Evolutionary conservation across 169 alveolate species (phyloP), one percentile per base, ranked within the genome.

Genomic region (Ichthyophthirius multifiliis): DNA sequence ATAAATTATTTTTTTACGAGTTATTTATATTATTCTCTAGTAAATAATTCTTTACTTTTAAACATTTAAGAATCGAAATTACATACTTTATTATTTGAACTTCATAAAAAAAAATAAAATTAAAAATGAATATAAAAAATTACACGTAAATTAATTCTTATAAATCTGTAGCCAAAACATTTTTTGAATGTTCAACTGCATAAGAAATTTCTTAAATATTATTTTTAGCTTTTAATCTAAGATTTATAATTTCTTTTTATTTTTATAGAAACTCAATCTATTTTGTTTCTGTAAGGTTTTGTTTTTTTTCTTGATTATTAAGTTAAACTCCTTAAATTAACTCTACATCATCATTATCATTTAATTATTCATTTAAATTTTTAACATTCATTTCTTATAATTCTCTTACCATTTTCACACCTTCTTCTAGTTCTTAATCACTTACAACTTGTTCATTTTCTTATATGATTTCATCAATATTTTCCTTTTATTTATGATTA

Each of bases 371-470:
- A 64, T 74, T 82, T 47, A 16, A 64, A 55, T 79, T 65, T 62
- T 83, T 84, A n/a, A n/a, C n/a, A 12, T 81, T 27, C 63, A 65
- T 39, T 62, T 87, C 93, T 79, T 95, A 96, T 41, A 96, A 90
- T 39, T 89, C 92, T 71, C 98, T 90, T 9, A 94, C 97, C 96
- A 96, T 90, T 82, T 89, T 89, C 39, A 97, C 97, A 16, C 96
- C 94, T 65, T 93, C 76, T 15, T 55, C 85, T 13, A 71, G 37
- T 18, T 75, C 79, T 23, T 83, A 86, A 1, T 85, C 90, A n/a
- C n/a, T n/a, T n/a, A n/a, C n/a, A n/a, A n/a, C n/a, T n/a, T n/a
- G n/a, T n/a, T n/a, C n/a, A n/a, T n/a, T n/a, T n/a, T n/a, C n/a
- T n/a, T n/a, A n/a, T n/a, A n/a, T n/a, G n/a, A n/a, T n/a, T n/a